Base-by-base conservation (phyloP, 2,329 filamentous ascomycete genomes). In the Ophiosphaerella herpotricha region DNA sequence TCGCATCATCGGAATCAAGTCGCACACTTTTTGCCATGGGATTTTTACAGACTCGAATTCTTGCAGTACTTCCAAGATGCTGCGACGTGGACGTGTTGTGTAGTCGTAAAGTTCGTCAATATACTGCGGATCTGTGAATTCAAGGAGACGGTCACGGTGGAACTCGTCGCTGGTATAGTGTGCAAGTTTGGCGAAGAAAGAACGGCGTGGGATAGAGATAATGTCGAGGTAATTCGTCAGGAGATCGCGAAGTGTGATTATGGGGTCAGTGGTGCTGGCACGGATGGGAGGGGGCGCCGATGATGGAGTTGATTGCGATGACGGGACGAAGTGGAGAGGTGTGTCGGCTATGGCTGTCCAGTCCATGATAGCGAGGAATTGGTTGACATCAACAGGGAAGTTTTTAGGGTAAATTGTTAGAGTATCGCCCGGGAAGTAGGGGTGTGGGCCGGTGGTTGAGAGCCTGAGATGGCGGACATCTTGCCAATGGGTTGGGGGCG, bases 51-150 rank as follows among this genome's bases (percentile, higher is more conserved):
- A 87, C 36, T 88, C 83, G 63, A 99, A 99, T 62, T 99, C 94
- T 48, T 93, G 86, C 24, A 99, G 81, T 3, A 96, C 88, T 74
- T 99, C 94, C 5, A 99, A 78, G 49, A 97, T 96, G 50, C 89
- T 95, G 31, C 94, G 87, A 31, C 91, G 87, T 0, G 93, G 90
- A 7, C 94, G 86, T 0, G 92, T 92, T 1, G 94, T 94, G 69
- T 99, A 99, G 74, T 99, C 93, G 76, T 90, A 97, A 48, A 96
- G 87, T 62, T 99, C 94, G 61, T 97, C 91, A 5, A 93, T 84
- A 62, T 87, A 90, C 39, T 88, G 82, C 0, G 90, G 85, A 62
- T 88, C 83, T 1, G 86, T 86, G 63, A 99, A 94, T 67, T 99
- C 94, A 7, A 88, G 74, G 0, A 99, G 82, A 2, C 93, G 85